phyloP scores from a whole-genome alignment of 805 yeast species.

The Spathaspora sp. region DNA sequence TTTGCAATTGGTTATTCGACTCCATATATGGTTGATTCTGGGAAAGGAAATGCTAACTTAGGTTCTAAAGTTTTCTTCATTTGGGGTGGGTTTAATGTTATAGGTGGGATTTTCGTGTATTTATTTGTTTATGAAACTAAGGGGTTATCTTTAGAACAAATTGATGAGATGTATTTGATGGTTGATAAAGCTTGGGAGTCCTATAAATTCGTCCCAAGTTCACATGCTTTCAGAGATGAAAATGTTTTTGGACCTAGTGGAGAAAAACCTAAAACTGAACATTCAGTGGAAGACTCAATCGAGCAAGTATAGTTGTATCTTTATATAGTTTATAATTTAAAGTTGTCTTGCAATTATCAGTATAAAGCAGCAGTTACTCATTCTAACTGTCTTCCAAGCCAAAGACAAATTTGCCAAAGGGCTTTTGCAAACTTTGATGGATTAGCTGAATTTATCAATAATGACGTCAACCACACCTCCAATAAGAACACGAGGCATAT shows the following conservation, averaged over 20 bases:
- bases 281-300: too few species aligned
- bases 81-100: conserved; percentile 39
- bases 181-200: conserved; percentile 34
- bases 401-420: too few species aligned
- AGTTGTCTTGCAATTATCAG: too few species aligned
- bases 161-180: conserved; percentile 35
- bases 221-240: conserved; percentile 31
- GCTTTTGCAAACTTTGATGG: too few species aligned
- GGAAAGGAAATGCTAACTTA: conserved; percentile 35
- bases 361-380: too few species aligned
- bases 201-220: conserved; percentile 26
- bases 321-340: too few species aligned
- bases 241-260: conserved; percentile 17
- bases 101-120: conserved; percentile 31
- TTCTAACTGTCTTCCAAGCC: too few species aligned
- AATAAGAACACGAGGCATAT: too few species aligned
- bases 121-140: conserved; percentile 36
- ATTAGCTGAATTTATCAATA: too few species aligned
- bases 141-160: conserved; percentile 40
- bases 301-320: too few species aligned
- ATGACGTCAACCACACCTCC: too few species aligned
- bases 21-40: conserved; percentile 39
- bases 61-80: conserved; percentile 40
- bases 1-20: conserved; percentile 40
- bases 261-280: conserved; percentile 5